Evolutionary conservation across 805 yeast species (phyloP), one percentile per base, ranked within the genome.

Genomic region (Pichia nakasei): DNA sequence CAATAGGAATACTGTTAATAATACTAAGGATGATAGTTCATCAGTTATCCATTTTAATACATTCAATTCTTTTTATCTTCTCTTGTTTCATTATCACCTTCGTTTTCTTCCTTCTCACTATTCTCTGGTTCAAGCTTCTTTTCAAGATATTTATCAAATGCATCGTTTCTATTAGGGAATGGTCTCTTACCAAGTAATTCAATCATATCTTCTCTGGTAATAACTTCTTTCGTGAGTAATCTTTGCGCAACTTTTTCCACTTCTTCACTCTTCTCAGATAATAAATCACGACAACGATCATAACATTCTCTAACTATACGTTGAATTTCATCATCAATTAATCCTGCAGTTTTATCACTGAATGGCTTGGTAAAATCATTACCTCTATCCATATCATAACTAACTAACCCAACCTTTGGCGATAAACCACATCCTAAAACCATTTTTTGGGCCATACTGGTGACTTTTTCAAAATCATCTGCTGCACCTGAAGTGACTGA

Each of bases 401-500:
- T 71, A 26, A 75, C 69, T 61, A 59, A 49, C 1, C 96, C 97
- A 42, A 89, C 69, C 57, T 78, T 75, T 8, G 76, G 71, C n/a
- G 93, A 82, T 95, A 88, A 86, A 26, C 96, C 96, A 46, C 85
- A 73, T 55, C 78, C 79, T 34, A 87, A 76, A 27, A 89, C 95
- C 97, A 89, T 89, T 19, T 82, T 78, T 53, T 78, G 82, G 3
- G 96, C 96, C 76, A 89, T 82, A 52, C 75, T 78, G 1, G 96
- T 88, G 33, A 88, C 85, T 59, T 89, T 86, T 63, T 86, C 85
- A 69, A 89, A 88, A 63, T 89, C 97, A 61, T 88, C 96, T 37
- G 83, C 78, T 0, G 94, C 96, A 47, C 97, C 97, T 49, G 88
- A 80, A 2, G 96, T 89, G 5, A 89, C 96, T 1, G 88, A 76